Conservation (phyloP, 1,284 basidiomycete species). For the Rhodotorula sp. region DNA sequence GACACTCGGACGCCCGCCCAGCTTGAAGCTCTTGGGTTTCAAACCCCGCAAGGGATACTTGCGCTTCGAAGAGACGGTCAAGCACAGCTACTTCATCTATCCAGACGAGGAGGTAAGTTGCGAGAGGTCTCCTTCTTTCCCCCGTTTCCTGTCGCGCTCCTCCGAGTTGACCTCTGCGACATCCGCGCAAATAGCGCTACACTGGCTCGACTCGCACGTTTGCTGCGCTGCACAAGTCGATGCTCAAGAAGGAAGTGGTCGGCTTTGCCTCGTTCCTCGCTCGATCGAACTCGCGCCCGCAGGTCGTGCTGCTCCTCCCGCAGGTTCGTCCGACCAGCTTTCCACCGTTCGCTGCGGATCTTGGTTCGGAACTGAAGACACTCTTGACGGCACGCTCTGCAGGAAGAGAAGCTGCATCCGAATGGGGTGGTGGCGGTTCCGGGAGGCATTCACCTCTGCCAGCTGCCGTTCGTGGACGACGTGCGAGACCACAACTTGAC, state of each 20-base stretch:
- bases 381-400: not conserved
- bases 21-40: constrained; percentile 89
- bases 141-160: not conserved
- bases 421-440: constrained; percentile 73
- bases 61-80: constrained; percentile 81
- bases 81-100: constrained; percentile 87
- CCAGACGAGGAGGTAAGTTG: constrained; percentile 76
- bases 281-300: constrained; percentile 69
- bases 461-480: constrained; percentile 90
- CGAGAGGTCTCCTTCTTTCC: not conserved
- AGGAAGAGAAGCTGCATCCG: constrained; percentile 68
- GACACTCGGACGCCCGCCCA: constrained; percentile 48
- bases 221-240: constrained; percentile 77
- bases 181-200: constrained; percentile 58
- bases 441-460: constrained; percentile 87
- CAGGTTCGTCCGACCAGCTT: constrained; percentile 58
- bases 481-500: constrained; percentile 67
- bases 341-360: not conserved
- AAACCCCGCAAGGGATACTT: constrained; percentile 63
- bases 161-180: not conserved
- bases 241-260: constrained; percentile 77
- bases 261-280: constrained; percentile 72
- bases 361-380: too few species aligned
- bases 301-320: constrained; percentile 81
- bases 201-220: constrained; percentile 90